Base-by-base conservation (phyloP, 2,329 filamentous ascomycete genomes). In the Geosmithia morbida region DNA sequence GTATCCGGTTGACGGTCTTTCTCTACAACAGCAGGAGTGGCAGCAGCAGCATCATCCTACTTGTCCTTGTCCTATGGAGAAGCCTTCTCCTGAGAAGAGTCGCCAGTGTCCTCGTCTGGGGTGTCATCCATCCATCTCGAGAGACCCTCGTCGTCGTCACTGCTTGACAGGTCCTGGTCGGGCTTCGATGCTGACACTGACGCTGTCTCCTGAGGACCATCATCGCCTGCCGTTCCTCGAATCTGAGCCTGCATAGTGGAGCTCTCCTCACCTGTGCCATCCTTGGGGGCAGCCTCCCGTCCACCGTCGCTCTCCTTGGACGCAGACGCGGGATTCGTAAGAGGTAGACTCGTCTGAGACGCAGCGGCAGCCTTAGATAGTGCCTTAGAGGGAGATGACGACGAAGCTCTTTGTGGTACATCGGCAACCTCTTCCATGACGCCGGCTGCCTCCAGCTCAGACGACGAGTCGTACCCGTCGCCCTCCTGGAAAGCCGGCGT, bases 401-500 rank as follows among this genome's bases (percentile, higher is more conserved):
- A 13, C n/a, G n/a, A n/a, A n/a, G n/a, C 14, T 37, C 33, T 3
- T 37, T 16, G 6, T 37, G 33, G 33, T 37, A 8, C 45, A 17
- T 47, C 39, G 14, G 45, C 41, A 8, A 19, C 22, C 30, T 46
- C 44, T 16, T 13, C 44, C 16, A 33, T 41, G 11, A 33, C 17
- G 18, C 19, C 14, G 8, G n/a, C 39, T 20, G 30, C 44, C 18
- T 18, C 17, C 17, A 18, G 17, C 14, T 30, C 37, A 7, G 30
- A 5, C 16, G 30, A 30, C 44, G 41, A 3, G 11, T 37, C 33
- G 19, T 40, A 46, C 13, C 41, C 44, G 14, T 16, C 44, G 7
- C 20, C 66, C 18, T 55, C 53, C 13, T 64, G 67, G 4, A 65
- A 64, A 52, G 71, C 53, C 1, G 77, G 76, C 5, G 74, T 75